These are phyloP conservation scores for Auricularia sp. DNA, from an alignment of 768 basidiomycete genomes.

Conservation along the genomic window DNA sequence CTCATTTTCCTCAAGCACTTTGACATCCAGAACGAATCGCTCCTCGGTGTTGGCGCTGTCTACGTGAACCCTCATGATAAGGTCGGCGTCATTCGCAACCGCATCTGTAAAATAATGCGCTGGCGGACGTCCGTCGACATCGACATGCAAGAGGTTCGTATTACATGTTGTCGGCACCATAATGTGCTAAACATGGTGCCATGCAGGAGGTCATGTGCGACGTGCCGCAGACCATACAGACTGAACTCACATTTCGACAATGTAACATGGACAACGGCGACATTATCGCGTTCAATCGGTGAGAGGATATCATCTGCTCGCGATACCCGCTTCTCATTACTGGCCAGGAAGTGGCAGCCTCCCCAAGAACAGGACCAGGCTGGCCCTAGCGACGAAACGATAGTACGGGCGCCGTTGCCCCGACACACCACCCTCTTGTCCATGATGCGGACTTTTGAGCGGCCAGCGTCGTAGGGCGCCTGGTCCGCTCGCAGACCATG, in stretches of 20 bases:
- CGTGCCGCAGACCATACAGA: not conserved
- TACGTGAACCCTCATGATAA: not conserved
- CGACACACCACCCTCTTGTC: not conserved
- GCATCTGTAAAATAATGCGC: not conserved
- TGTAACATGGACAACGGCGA: not conserved
- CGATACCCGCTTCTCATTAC: not conserved
- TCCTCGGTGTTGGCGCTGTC: not conserved
- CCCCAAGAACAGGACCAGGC: not conserved
- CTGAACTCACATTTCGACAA: not conserved
- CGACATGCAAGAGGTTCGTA: not conserved
- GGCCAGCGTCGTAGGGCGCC: not conserved
- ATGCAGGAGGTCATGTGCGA: not conserved
- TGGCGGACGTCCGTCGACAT: not conserved
- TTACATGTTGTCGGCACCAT: not conserved
- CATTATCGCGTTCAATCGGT: not conserved
- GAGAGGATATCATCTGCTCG: not conserved
- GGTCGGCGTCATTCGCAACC: not conserved
- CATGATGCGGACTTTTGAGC: not conserved
- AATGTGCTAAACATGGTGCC: not conserved
- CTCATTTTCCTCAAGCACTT: conserved; percentile 2
- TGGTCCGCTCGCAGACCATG: not conserved
- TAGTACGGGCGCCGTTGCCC: not conserved
- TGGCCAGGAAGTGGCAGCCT: not conserved
- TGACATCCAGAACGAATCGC: not conserved
- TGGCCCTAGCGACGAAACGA: not conserved